Percentiles rank a stretch among this genome's conserved stretches.
phyloP scores from a whole-genome alignment of 768 basidiomycete genomes.

The Mycena floridula region DNA sequence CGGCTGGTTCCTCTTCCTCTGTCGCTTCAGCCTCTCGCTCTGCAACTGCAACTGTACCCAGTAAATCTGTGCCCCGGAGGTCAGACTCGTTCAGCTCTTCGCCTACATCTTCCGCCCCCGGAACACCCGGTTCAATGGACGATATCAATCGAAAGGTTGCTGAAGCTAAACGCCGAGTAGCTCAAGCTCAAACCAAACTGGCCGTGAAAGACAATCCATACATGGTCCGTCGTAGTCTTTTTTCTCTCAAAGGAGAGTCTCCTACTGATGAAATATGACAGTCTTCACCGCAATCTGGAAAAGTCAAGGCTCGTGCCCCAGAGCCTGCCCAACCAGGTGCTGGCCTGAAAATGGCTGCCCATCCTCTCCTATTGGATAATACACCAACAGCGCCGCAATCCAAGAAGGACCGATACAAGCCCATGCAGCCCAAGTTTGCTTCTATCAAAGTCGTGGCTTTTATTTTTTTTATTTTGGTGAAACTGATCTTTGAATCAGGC shows the following conservation, averaged over 20 bases:
- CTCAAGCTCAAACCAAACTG: conserved; percentile 73
- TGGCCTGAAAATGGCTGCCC: conserved; percentile 86
- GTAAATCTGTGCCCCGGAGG: conserved; percentile 5
- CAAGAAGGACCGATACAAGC: conserved; percentile 91
- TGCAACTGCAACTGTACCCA: conserved; percentile 8
- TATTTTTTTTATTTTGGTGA: not conserved
- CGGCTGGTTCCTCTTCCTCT: conserved; percentile 21
- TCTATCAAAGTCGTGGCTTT: conserved; percentile 70
- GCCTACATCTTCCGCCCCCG: conserved; percentile 12
- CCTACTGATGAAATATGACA: conserved; percentile 14
- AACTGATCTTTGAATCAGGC: conserved; percentile 35
- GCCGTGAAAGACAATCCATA: conserved; percentile 82
- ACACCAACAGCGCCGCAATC: conserved; percentile 55
- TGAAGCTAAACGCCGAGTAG: conserved; percentile 81
- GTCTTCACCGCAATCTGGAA: conserved; percentile 49
- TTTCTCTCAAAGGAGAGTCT: not conserved
- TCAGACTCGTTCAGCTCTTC: not conserved
- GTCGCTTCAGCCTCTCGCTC: conserved; percentile 7
- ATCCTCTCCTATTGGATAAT: conserved; percentile 75
- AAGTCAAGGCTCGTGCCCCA: conserved; percentile 45
- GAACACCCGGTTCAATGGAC: conserved; percentile 40
- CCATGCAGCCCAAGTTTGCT: conserved; percentile 99
- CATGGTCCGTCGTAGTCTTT: conserved; percentile 53
- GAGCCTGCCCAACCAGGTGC: conserved; percentile 74
- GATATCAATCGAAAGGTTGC: conserved; percentile 69